These are phyloP conservation scores for Pythium folliculosum DNA, from an alignment of 352 stramenopile species.

Conservation along the genomic window DNA sequence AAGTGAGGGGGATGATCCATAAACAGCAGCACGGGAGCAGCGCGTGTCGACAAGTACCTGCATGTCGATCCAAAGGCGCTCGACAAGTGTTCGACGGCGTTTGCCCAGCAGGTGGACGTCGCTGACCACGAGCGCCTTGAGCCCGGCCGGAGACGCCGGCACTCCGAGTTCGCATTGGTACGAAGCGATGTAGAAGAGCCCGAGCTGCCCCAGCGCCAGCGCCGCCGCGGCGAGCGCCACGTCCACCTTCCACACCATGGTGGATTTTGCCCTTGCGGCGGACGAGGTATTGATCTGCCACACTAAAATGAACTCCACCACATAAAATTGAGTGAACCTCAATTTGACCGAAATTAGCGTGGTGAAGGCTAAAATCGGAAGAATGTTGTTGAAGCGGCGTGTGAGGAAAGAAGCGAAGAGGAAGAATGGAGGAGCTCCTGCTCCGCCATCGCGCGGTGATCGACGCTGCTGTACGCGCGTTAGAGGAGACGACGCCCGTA, in stretches of 20 bases:
- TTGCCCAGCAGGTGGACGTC: conserved; percentile 81
- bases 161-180: conserved; percentile 9
- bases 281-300: neutral
- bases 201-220: conserved; percentile 46
- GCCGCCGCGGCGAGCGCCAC: conserved; percentile 23
- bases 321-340: neutral
- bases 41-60: conserved; percentile 31
- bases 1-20: neutral
- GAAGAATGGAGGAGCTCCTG: conserved; percentile 47
- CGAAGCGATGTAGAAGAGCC: conserved; percentile 67
- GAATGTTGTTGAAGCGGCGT: conserved; percentile 18
- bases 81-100: conserved; percentile 48
- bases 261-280: neutral
- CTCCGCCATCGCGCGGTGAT: conserved; percentile 42
- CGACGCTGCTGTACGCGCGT: conserved; percentile 33
- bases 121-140: conserved; percentile 61
- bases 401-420: neutral
- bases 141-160: neutral
- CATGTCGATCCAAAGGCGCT: conserved; percentile 77
- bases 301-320: neutral
- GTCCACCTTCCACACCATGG: conserved; percentile 19
- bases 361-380: neutral
- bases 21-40: neutral
- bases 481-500: conserved; percentile 37
- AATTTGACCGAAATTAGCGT: conserved; percentile 7